phyloP scores from a whole-genome alignment of 164 flowering plant species.

The Dillenia suffruticosa region DNA sequence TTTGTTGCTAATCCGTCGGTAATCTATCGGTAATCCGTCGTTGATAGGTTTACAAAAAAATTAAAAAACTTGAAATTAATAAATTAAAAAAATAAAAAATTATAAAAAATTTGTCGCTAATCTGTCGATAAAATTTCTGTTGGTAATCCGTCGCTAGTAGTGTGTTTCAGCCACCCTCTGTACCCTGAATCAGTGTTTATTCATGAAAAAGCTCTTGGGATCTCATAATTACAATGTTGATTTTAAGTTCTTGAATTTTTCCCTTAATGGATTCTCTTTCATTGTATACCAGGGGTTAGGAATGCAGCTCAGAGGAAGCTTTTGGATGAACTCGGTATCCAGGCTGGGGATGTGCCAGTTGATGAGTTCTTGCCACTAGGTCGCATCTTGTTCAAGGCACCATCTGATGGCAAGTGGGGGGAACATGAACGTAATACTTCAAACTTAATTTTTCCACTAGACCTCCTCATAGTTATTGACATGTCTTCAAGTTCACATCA shows the following conservation, averaged over 20 bases:
- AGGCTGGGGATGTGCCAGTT: slow-evolving; percentile 83
- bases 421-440: slow-evolving; percentile 84
- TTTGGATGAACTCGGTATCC: slow-evolving; percentile 89
- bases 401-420: slow-evolving; percentile 99
- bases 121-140: too few species aligned
- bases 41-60: too few species aligned
- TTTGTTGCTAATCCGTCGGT: too few species aligned
- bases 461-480: too few species aligned
- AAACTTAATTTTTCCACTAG: not conserved
- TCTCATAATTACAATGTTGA: not conserved
- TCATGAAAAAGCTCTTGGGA: slow-evolving; percentile 75
- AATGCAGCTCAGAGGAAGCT: slow-evolving; percentile 98
- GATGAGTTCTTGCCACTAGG: slow-evolving; percentile 79
- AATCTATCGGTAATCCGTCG: too few species aligned
- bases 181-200: slow-evolving; percentile 94
- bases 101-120: too few species aligned
- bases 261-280: slow-evolving; percentile 2
- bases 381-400: slow-evolving; percentile 92
- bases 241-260: not conserved
- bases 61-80: too few species aligned
- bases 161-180: too few species aligned
- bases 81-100: too few species aligned
- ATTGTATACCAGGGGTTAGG: slow-evolving; percentile 55
- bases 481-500: too few species aligned
- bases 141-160: too few species aligned